Conservation (phyloP, 371 early-diverging fungal genomes). For the Mucor racemosus region DNA sequence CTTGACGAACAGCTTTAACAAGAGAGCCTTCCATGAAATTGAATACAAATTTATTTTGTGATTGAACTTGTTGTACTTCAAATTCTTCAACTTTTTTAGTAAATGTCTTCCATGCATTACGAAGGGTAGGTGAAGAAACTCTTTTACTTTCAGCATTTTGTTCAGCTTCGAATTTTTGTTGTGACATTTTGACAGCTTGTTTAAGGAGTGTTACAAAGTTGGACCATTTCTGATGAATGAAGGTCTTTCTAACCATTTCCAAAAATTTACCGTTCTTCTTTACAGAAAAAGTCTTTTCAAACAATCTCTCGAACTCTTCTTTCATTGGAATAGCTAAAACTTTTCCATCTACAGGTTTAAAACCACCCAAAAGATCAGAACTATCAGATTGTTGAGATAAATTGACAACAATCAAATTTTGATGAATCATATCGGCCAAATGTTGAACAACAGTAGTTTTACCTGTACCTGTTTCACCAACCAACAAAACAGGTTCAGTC, state of each 20-base stretch:
- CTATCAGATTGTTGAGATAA: constrained; percentile 98
- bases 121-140: constrained; percentile 50
- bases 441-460: constrained; percentile 99
- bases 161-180: constrained; percentile 59
- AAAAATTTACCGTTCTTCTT: constrained; percentile 87
- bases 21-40: constrained; percentile 95
- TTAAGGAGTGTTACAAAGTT: constrained; percentile 73
- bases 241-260: constrained; percentile 76
- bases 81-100: constrained; percentile 63
- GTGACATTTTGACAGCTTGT: constrained; percentile 79
- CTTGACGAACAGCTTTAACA: constrained; percentile 89
- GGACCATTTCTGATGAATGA: constrained; percentile 79
- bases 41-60: constrained; percentile 86
- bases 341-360: constrained; percentile 93
- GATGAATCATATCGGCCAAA: constrained; percentile 81
- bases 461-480: constrained; percentile 99
- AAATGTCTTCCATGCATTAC: constrained; percentile 68
- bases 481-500: constrained; percentile 89
- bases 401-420: constrained; percentile 92
- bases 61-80: constrained; percentile 74
- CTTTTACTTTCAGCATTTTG: constrained; percentile 43
- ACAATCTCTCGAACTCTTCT: constrained; percentile 85
- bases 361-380: constrained; percentile 97
- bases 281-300: constrained; percentile 86
- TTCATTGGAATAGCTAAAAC: constrained; percentile 81